phyloP scores from a whole-genome alignment of 1,139 yeast species.

The Hansenula sp. region DNA sequence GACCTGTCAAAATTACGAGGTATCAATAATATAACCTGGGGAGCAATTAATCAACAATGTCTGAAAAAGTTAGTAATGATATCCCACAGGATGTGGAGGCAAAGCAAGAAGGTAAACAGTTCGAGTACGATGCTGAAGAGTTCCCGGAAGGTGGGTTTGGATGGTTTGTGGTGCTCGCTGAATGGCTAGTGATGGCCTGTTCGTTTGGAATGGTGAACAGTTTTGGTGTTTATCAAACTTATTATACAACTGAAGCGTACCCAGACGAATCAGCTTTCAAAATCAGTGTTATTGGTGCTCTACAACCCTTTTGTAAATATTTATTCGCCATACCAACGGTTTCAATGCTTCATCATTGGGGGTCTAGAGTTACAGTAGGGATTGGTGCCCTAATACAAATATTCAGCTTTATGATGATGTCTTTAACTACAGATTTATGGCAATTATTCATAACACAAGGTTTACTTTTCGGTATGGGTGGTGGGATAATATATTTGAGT shows the following conservation, averaged over 20 bases:
- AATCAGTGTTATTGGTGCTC: conserved; percentile 25
- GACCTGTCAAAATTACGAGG: no score
- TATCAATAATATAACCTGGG: no score
- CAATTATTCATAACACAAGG: conserved; percentile 50
- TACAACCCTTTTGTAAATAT: conserved; percentile 27
- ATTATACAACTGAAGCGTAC: conserved; percentile 30
- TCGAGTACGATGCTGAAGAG: neutral
- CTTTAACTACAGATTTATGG: conserved; percentile 35
- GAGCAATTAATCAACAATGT: no score
- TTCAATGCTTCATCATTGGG: conserved; percentile 33
- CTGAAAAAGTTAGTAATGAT: no score
- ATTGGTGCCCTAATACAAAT: conserved; percentile 41
- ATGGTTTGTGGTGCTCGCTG: neutral
- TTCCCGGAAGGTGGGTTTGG: neutral
- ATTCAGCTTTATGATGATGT: conserved; percentile 41
- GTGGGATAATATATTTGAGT: conserved; percentile 42
- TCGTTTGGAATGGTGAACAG: conserved; percentile 46
- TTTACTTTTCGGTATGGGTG: conserved; percentile 44
- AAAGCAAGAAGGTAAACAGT: no score
- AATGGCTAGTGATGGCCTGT: neutral
- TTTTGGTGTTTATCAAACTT: conserved; percentile 47
- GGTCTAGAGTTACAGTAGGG: conserved; percentile 33
- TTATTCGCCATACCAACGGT: conserved; percentile 38
- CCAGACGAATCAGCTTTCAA: conserved; percentile 21
- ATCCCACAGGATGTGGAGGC: no score